Evolutionary conservation across 192 early-diverging fungal species (phyloP), one percentile per base, ranked within the genome.

Genomic region (Coemansia asiatica): DNA sequence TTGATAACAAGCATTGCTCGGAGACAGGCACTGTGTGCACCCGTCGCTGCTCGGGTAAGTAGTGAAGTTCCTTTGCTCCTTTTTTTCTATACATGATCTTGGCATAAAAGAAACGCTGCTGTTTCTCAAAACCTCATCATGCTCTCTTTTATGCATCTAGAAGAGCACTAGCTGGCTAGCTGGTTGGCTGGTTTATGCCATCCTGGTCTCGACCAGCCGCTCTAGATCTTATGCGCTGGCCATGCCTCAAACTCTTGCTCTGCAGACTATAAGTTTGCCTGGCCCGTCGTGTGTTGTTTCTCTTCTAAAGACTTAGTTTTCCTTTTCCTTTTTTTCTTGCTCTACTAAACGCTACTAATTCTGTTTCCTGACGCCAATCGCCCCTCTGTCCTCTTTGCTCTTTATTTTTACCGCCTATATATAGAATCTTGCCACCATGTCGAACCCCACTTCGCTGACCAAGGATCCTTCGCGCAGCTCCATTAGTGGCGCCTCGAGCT

Each of bases 401-500:
- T 54, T 33, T 19, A 9, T 47, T 16, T 26, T 60, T 31, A 21
- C 27, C 22, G 47, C 19, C 1, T 12, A n/a, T 64, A 28, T 54
- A 44, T 79, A 79, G 76, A 67, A 54, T 44, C 67, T 72, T 58
- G 71, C 71, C 44, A 67, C 67, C 29, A 79, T 79, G 76, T 59
- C 67, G 46, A 49, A 35, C 1, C 19, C 71, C 18, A 46, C 66
- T 26, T 58, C 56, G 7, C 56, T 58, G 33, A 46, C 64, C 49
- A 79, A 65, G 48, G 77, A 79, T 66, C 77, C 77, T 61, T 79
- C 77, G 64, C 77, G 77, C 63, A 74, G 71, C 71, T 67, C 71
- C 28, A 74, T 79, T n/a, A 68, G 65, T 44, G 47, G 60, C 27
- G 68, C 83, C 12, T 62, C 87, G 40, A 88, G 92, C 69, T 87